Base-by-base conservation (phyloP, 345 rosid species). In the Salix viminalis region DNA sequence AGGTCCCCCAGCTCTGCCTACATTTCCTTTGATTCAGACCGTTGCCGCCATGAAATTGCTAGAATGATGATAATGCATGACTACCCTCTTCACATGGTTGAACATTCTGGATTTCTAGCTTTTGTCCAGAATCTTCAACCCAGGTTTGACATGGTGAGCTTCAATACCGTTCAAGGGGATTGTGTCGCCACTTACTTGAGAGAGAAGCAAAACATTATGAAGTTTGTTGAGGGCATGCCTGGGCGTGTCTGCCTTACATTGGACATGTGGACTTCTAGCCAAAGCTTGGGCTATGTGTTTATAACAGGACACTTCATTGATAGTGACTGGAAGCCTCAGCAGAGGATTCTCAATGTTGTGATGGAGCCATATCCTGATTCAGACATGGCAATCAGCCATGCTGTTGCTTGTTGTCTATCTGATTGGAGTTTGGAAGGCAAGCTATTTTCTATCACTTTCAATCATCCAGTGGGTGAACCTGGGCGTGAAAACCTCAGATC, bases 1-100 rank as follows among this genome's bases (percentile, higher is more conserved):
- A 81, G 94, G 54, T 83, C 91, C 61, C 87, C 94, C 56, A 69
- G 48, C 74, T 37, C 84, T 26, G 73, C 91, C 3, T 87, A 80
- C 65, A 52, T 90, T 69, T 80, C 95, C 32, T 89, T 88, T 77
- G 92, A 94, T 75, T 90, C 89, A 72, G 97, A 92, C 66, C 89
- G 85, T 12, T 88, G 90, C 79, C 96, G 95, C 30, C 91, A 85
- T 58, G 94, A 91, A 87, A 89, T 92, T 71, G 93, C 92, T 1
- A 90, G 69, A 86, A 94, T 94, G 98, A 90, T 92, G 66, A 91
- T 94, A 67, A 77, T 90, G 88, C 97, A 94, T 70, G 91, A 92
- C 67, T 92, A 90, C 76, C 94, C 94, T 37, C 94, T 94, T 68
- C 97, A 94, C 86, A 94, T 94, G 91, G 97, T 92, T 67, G 97